Evolutionary conservation across 805 yeast genomes (phyloP).

Genomic region (Kazachstania psychrophila): DNA sequence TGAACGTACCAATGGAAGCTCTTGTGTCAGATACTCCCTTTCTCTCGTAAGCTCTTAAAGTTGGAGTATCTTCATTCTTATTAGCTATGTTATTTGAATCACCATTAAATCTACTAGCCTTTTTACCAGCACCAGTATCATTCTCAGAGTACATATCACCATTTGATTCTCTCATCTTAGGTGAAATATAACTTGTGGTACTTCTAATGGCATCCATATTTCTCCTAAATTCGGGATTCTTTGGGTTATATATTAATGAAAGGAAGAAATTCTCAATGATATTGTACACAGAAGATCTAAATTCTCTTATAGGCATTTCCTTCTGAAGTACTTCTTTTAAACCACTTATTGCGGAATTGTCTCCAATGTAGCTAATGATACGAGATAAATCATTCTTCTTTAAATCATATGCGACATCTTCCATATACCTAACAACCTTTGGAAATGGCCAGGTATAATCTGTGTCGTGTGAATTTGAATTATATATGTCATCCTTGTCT

Average conservation of each 20-base stretch:
- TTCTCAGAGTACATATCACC: slow-evolving; percentile 11
- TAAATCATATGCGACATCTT: slow-evolving; percentile 13
- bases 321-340: slow-evolving; percentile 6
- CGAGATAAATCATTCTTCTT: slow-evolving; percentile 10
- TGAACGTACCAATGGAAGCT: no score
- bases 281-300: slow-evolving; percentile 6
- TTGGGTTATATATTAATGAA: slow-evolving; percentile 10
- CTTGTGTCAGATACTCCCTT: no score
- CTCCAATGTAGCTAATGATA: slow-evolving; percentile 11
- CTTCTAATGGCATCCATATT: slow-evolving; percentile 7
- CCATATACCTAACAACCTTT: slow-evolving; percentile 15
- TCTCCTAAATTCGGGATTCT: slow-evolving; percentile 10
- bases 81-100: no score
- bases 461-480: no score
- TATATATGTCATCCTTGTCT: neutral
- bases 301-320: slow-evolving; percentile 8
- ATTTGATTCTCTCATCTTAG: slow-evolving; percentile 3
- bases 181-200: slow-evolving; percentile 5
- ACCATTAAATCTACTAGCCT: slow-evolving; percentile 13
- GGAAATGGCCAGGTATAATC: slow-evolving; percentile 10
- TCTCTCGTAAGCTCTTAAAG: no score
- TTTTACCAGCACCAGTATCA: slow-evolving; percentile 6
- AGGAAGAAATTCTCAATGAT: slow-evolving; percentile 10
- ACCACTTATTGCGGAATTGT: slow-evolving; percentile 6
- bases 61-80: no score